phyloP scores from a whole-genome alignment of 2,329 filamentous ascomycete species.

The Sphaerulina vaccinii region DNA sequence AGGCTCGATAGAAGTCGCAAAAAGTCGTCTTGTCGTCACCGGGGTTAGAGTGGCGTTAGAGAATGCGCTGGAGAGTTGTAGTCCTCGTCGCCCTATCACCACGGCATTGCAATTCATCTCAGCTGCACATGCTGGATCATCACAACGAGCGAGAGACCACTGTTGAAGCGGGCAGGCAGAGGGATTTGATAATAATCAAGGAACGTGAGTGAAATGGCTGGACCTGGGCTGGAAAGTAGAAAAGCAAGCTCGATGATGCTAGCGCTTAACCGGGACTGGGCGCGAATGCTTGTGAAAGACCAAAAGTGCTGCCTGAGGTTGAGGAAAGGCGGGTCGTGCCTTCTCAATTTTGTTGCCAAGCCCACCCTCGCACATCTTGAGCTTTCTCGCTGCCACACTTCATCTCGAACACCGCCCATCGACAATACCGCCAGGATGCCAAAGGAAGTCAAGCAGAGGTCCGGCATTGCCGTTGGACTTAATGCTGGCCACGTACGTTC shows the following conservation, averaged over 20 bases:
- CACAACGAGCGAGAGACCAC: slow-evolving; percentile 8
- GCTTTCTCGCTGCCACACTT: slow-evolving; percentile 21
- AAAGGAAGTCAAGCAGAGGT: slow-evolving; percentile 53
- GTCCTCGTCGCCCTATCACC: slow-evolving; percentile 22
- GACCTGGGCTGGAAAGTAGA: slow-evolving; percentile 2
- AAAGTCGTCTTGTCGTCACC: slow-evolving; percentile 12
- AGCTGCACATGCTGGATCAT: slow-evolving; percentile 21
- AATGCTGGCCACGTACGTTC: slow-evolving; percentile 67
- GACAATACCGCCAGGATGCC: slow-evolving; percentile 45
- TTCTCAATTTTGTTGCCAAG: background rate
- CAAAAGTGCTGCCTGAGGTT: no score
- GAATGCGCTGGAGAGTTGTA: slow-evolving; percentile 17
- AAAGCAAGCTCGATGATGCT: slow-evolving; percentile 9
- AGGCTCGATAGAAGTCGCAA: slow-evolving; percentile 10
- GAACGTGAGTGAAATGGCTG: slow-evolving; percentile 14
- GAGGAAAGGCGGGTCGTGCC: background rate
- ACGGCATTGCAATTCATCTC: slow-evolving; percentile 46
- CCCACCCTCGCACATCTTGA: background rate
- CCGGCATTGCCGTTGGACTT: slow-evolving; percentile 59
- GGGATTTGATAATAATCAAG: background rate
- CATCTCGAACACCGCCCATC: slow-evolving; percentile 27
- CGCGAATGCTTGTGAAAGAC: slow-evolving; percentile 6
- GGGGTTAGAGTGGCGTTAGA: slow-evolving; percentile 12
- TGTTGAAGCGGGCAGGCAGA: slow-evolving; percentile 16
- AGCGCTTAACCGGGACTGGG: background rate